phyloP scores from a whole-genome alignment of 2,329 filamentous ascomycete genomes.

The Annulohypoxylon truncatum region DNA sequence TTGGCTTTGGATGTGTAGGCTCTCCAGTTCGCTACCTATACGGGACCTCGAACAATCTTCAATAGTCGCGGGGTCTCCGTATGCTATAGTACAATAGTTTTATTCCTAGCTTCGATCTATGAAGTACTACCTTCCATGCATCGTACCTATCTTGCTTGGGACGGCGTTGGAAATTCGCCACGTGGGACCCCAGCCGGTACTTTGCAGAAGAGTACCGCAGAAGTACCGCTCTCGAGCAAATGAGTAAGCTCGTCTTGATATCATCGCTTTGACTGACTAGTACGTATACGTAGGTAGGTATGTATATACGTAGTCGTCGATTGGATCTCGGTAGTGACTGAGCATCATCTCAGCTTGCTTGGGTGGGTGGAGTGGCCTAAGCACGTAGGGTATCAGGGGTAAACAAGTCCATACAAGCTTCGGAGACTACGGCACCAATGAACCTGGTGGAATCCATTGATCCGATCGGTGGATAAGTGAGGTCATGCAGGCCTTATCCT shows the following conservation, averaged over 20 bases:
- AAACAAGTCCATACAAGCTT: background rate
- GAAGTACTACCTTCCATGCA: background rate
- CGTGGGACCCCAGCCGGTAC: background rate
- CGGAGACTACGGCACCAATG: background rate
- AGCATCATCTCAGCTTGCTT: conserved; percentile 1
- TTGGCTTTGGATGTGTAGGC: background rate
- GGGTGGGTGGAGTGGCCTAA: background rate
- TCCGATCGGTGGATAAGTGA: background rate
- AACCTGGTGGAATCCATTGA: background rate
- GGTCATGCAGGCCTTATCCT: conserved; percentile 27
- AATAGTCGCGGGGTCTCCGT: conserved; percentile 1
- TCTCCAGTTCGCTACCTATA: background rate
- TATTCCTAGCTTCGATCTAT: background rate
- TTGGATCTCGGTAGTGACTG: conserved; percentile 8
- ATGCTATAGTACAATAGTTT: background rate
- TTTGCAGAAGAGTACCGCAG: background rate
- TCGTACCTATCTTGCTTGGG: background rate
- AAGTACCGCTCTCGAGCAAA: background rate
- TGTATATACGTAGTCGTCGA: background rate
- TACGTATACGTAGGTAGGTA: background rate
- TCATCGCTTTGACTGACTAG: background rate
- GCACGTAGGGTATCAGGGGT: conserved; percentile 1
- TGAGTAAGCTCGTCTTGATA: background rate
- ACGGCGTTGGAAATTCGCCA: background rate
- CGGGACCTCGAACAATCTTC: background rate